Base-by-base conservation (phyloP, 352 stramenopile species). In the Globisporangium barbulae region DNA sequence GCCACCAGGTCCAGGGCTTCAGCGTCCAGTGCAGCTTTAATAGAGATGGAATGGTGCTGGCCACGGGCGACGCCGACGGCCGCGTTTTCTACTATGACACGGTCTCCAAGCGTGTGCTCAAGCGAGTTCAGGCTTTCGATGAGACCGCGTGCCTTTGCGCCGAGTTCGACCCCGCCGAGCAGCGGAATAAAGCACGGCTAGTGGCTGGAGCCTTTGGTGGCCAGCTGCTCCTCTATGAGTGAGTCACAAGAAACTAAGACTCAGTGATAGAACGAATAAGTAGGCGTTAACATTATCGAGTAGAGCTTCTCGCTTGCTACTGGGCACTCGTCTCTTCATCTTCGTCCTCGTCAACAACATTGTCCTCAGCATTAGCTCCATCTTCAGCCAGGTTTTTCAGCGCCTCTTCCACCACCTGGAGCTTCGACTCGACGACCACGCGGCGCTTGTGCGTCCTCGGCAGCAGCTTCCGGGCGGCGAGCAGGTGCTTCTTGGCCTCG, bases 401-500 rank as follows among this genome's bases (percentile, higher is more conserved):
- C 15, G 66, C 62, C 15, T 76, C 48, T 44, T 90, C 74, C 15
- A 85, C 76, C 21, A 64, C 53, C 44, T 71, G 61, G 52, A 92
- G 73, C 75, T 94, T 94, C 37, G 76, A 69, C 61, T 90, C 76
- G 21, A 94, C 63, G 8, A 22, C 65, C 6, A 53, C 67, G n/a
- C 79, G 78, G 61, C 70, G 76, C 59, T 74, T 75, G 72, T 90
- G 78, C 48, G 70, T 86, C 55, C 82, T 73, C 4, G 72, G 63
- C 10, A 94, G 75, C 59, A 90, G 64, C 57, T 78, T 86, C 48
- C 71, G 70, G 7, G 85, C 82, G 31, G 83, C 81, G 35, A 81
- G 65, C 56, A 89, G 68, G 62, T 94, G 85, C 53, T 89, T 90
- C 50, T 81, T 70, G n/a, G 85, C 83, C 67, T 94, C 85, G 7